phyloP scores from a whole-genome alignment of 495 filamentous ascomycete species.

The Trichoderma parareesei region DNA sequence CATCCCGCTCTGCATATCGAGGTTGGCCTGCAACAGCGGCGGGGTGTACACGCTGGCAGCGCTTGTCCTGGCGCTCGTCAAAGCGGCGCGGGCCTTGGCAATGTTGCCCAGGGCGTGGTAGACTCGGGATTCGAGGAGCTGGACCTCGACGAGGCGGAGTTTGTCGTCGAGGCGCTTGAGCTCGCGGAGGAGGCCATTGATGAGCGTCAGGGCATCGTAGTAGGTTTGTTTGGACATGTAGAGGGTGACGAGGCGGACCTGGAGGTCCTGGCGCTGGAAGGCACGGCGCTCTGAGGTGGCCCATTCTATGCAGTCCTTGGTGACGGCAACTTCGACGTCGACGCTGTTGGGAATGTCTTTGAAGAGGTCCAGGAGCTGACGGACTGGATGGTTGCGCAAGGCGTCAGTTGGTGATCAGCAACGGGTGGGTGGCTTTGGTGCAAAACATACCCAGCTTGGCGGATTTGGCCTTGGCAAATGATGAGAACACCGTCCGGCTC shows the following conservation, averaged over 20 bases:
- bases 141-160: conserved; percentile 95
- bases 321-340: conserved; percentile 87
- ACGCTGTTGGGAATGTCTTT: conserved; percentile 83
- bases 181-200: conserved; percentile 90
- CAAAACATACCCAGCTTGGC: conserved; percentile 77
- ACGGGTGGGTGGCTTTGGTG: background rate
- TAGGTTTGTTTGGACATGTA: conserved; percentile 96
- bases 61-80: conserved; percentile 88
- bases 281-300: conserved; percentile 83
- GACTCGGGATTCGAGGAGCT: conserved; percentile 90
- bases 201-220: conserved; percentile 92
- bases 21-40: conserved; percentile 84
- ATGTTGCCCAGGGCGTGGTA: conserved; percentile 97
- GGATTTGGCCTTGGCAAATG: conserved; percentile 97
- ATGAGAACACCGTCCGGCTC: conserved; percentile 83
- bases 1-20: conserved; percentile 99
- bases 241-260: conserved; percentile 85
- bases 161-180: conserved; percentile 98
- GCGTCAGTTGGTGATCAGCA: conserved; percentile 10
- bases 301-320: conserved; percentile 99
- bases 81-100: conserved; percentile 87
- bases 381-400: conserved; percentile 51
- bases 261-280: conserved; percentile 95
- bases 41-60: conserved; percentile 96
- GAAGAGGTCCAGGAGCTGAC: conserved; percentile 94